Evolutionary conservation across 2,329 filamentous ascomycete genomes (phyloP), one percentile per base, ranked within the genome.

Genomic region (Biscogniauxia marginata): DNA sequence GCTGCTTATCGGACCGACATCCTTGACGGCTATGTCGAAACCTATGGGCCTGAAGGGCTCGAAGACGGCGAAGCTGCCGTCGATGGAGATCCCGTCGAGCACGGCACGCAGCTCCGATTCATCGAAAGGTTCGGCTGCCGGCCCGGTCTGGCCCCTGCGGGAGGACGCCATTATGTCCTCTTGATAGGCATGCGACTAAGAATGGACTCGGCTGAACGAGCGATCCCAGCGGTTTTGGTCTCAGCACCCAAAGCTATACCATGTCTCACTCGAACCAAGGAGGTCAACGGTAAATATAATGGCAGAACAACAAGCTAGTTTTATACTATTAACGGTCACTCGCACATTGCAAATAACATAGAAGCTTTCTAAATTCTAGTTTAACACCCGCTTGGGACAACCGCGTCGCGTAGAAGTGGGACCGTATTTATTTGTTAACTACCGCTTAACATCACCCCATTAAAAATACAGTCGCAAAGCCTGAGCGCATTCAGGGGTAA

Each of bases 401-500:
- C n/a, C n/a, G n/a, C n/a, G n/a, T n/a, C n/a, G n/a, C n/a, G n/a
- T n/a, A n/a, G 30, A 39, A n/a, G 30, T 39, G 30, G 30, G 30
- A 16, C 9, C 30, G 30, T 9, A 6, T 6, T 39, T 39, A 39
- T 39, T 16, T n/a, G 30, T 39, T 39, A 39, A 39, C 3, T 39
- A n/a, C n/a, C n/a, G 30, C 5, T 16, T 6, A 25, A 11, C 6
- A 25, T 39, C 30, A 16, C 9, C 30, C 2, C 30, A 9, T 39
- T 39, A 39, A 39, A 39, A 11, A 16, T 6, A 39, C 30, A 39
- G 30, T 39, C 30, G 13, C 13, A 39, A n/a, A 46, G 13, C 34
- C 53, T 9, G 63, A 62, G 51, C 58, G 56, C 11, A 62, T 61
- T 39, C 70, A 70, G 22, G 55, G 63, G 3, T 57, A 54, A 19